phyloP scores from a whole-genome alignment of 108 stramenopile genomes.

The Skeletonema tropicum region DNA sequence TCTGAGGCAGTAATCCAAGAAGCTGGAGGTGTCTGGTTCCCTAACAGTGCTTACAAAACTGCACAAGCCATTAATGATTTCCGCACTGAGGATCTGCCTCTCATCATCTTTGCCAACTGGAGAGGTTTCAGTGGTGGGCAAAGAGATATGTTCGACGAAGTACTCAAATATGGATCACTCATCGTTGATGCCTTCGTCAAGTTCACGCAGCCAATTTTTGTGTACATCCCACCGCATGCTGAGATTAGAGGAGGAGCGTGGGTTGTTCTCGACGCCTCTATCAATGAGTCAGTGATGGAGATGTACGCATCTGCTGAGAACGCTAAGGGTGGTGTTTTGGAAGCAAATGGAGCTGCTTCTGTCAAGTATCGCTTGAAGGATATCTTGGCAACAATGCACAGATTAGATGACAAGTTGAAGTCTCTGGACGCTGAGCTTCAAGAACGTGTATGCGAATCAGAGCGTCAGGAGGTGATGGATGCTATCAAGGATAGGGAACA shows the following conservation, averaged over 20 bases:
- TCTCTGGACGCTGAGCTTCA: conserved; percentile 73
- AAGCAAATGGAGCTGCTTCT: conserved; percentile 96
- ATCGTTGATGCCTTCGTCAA: conserved; percentile 99
- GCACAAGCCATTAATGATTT: conserved; percentile 99
- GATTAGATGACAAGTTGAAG: conserved; percentile 88
- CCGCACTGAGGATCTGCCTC: conserved; percentile 95
- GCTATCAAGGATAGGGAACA: conserved; percentile 71
- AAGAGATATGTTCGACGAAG: conserved; percentile 99
- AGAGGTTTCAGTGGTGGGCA: conserved; percentile 99
- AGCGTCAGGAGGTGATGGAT: conserved; percentile 39
- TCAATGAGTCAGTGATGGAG: conserved; percentile 98
- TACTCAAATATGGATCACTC: conserved; percentile 97
- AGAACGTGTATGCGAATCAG: conserved; percentile 46
- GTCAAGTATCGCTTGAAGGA: conserved; percentile 98
- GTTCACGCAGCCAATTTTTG: conserved; percentile 98
- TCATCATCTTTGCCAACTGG: conserved; percentile 99
- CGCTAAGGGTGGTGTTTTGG: conserved; percentile 96
- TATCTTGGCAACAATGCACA: conserved; percentile 91
- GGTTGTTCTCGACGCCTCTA: conserved; percentile 99
- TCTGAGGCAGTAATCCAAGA: conserved; percentile 92
- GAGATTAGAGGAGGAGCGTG: conserved; percentile 99
- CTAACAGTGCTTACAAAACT: conserved; percentile 99
- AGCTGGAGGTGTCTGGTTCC: conserved; percentile 99
- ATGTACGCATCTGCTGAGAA: conserved; percentile 92
- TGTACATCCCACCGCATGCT: conserved; percentile 98